Conservation (phyloP, 2,329 filamentous ascomycete genomes). For the Fusarium napiforme region DNA sequence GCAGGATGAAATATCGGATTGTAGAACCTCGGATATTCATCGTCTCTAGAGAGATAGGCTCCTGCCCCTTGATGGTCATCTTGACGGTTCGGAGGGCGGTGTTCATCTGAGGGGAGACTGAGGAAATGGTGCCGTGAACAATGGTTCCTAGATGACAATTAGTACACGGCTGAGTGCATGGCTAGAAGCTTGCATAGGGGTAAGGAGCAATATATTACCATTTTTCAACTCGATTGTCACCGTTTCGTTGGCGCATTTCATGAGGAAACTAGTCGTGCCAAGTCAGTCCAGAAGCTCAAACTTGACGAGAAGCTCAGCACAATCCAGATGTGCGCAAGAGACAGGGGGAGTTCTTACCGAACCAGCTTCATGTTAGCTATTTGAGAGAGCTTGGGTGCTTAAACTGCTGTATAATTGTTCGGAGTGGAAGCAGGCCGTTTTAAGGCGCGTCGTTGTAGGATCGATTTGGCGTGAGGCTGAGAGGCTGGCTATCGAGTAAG, state of each 20-base stretch:
- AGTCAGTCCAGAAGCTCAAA: slow-evolving; percentile 43
- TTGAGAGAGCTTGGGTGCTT: slow-evolving; percentile 16
- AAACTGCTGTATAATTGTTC: background rate
- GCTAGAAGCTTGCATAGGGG: background rate
- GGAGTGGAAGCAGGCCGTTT: slow-evolving; percentile 19
- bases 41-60: slow-evolving; percentile 87
- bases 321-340: slow-evolving; percentile 20
- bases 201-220: slow-evolving; percentile 64
- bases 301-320: slow-evolving; percentile 37
- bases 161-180: slow-evolving; percentile 8
- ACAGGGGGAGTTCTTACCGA: slow-evolving; percentile 69
- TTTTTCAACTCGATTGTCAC: slow-evolving; percentile 99
- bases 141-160: slow-evolving; percentile 76
- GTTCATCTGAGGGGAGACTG: slow-evolving; percentile 98
- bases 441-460: slow-evolving; percentile 36
- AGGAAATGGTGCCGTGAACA: slow-evolving; percentile 95
- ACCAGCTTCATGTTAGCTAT: slow-evolving; percentile 89
- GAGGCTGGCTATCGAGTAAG: slow-evolving; percentile 40
- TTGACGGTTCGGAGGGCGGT: slow-evolving; percentile 94
- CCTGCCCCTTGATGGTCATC: slow-evolving; percentile 91
- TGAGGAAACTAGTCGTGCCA: slow-evolving; percentile 79
- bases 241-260: slow-evolving; percentile 99
- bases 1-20: slow-evolving; percentile 95
- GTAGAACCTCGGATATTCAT: slow-evolving; percentile 98
- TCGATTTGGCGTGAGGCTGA: slow-evolving; percentile 45